Evolutionary conservation across 257 asterid genomes (phyloP), one percentile per base, ranked within the genome.

Genomic region (Scutellaria galericulata): DNA sequence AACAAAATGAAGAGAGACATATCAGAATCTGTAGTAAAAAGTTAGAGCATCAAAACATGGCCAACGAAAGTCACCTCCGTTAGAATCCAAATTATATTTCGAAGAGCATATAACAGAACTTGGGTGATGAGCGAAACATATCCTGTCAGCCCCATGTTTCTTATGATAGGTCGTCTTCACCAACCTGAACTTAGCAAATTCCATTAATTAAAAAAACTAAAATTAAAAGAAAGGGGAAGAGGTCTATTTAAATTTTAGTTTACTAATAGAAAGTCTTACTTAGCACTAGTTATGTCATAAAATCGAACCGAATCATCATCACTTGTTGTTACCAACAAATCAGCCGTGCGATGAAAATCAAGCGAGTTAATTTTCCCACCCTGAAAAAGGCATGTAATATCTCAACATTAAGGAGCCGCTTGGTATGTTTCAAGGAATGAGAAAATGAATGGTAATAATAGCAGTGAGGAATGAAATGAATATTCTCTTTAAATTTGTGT

Each of bases 51-150:
- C 53, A 66, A 59, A 58, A 64, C 65, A 54, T 6, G 55, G 68
- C n/a, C 8, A 66, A 35, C 55, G 44, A 53, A 66, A 66, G 31
- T 76, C 77, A 91, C 97, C 97, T 87, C 89, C 96, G 65, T 66
- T 53, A 27, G 87, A 60, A 65, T 84, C 93, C 84, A 84, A 78
- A 72, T 85, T 80, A 80, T 82, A 79, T 68, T 79, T 85, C 66
- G 99, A 95, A 71, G 99, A 89, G 85, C 93, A 84, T 79, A 91
- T 83, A 68, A 95, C 92, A 24, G 97, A 88, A 78, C 85, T 88
- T 5, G 97, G 90, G 83, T 95, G 99, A 79, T 91, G 99, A 57
- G 96, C 88, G 68, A 91, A 91, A 78, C 99, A 90, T 79, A 94
- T 85, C 68, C 83, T 84, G 74, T 90, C 98, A 55, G 97, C 97